Evolutionary conservation across 2,329 filamentous ascomycete genomes (phyloP).

Genomic region (Colletotrichum truncatum): DNA sequence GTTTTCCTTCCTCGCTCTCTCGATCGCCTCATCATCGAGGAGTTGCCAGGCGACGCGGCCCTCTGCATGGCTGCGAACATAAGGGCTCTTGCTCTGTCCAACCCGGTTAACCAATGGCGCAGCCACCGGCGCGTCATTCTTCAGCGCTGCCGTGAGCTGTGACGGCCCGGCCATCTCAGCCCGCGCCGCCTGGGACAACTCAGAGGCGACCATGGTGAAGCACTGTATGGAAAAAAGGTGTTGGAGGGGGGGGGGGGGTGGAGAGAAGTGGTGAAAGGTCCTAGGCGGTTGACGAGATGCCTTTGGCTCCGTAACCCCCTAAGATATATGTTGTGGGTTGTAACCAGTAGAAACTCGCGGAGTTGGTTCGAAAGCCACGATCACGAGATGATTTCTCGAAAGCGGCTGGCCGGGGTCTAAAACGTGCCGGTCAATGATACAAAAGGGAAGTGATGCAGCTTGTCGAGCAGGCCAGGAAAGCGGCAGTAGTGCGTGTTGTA

Average conservation of each 20-base stretch:
- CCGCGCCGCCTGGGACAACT: conserved; percentile 37
- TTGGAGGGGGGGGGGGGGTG: no score
- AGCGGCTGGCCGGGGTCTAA: not conserved
- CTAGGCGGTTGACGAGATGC: no score
- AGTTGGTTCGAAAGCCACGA: not conserved
- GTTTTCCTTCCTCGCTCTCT: conserved; percentile 81
- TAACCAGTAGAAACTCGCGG: not conserved
- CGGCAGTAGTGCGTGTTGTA: not conserved
- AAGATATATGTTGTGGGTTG: no score
- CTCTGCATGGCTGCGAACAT: conserved; percentile 76
- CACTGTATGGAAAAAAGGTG: not conserved
- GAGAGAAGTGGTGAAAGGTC: no score
- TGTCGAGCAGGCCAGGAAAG: not conserved
- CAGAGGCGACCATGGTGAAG: conserved; percentile 46
- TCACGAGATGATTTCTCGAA: not conserved
- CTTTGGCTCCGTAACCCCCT: no score
- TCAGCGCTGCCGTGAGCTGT: conserved; percentile 39
- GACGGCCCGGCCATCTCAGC: conserved; percentile 36
- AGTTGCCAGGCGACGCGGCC: conserved; percentile 94
- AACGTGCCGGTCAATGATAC: not conserved
- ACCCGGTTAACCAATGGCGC: conserved; percentile 46
- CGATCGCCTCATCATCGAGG: conserved; percentile 80
- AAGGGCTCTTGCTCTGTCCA: conserved; percentile 55
- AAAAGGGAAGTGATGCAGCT: not conserved
- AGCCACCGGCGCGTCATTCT: conserved; percentile 18